Conservation (phyloP, 1,284 basidiomycete species). For the Cutaneotrichosporon sp. region DNA sequence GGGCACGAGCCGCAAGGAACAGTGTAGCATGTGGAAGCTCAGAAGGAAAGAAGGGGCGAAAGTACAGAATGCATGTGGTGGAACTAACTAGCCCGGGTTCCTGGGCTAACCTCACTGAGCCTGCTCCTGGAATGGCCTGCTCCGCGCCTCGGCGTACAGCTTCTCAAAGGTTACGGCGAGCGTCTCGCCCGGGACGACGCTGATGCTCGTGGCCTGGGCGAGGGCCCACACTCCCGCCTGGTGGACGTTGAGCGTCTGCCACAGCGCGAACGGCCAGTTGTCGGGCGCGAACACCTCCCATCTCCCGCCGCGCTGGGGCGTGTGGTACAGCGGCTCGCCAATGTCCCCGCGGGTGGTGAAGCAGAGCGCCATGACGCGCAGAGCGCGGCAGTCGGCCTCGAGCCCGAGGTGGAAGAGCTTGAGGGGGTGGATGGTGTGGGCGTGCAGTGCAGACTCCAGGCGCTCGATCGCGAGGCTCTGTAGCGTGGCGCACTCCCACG, state of each 20-base stretch:
- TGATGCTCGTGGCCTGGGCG: neutral
- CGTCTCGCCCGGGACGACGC: neutral
- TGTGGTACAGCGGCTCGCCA: neutral
- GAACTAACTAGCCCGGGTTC: too few species aligned
- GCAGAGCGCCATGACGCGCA: neutral
- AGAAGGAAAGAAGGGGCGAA: neutral
- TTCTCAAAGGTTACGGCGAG: neutral
- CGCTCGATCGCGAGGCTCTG: too few species aligned
- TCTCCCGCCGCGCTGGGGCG: neutral
- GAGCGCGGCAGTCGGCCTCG: neutral
- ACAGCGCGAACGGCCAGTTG: neutral
- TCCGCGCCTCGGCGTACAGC: neutral
- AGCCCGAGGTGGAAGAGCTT: neutral
- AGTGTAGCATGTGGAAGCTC: neutral
- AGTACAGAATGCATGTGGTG: neutral
- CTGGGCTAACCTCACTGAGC: too few species aligned
- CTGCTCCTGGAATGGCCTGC: neutral
- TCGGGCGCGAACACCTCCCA: neutral
- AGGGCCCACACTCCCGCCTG: neutral
- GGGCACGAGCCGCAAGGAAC: neutral
- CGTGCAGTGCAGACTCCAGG: too few species aligned
- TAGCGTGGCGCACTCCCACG: too few species aligned
- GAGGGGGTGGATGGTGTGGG: neutral
- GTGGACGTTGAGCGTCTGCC: neutral
- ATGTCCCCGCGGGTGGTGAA: neutral